Conservation (phyloP, 2,329 filamentous ascomycete species). For the Pyricularia sp. region DNA sequence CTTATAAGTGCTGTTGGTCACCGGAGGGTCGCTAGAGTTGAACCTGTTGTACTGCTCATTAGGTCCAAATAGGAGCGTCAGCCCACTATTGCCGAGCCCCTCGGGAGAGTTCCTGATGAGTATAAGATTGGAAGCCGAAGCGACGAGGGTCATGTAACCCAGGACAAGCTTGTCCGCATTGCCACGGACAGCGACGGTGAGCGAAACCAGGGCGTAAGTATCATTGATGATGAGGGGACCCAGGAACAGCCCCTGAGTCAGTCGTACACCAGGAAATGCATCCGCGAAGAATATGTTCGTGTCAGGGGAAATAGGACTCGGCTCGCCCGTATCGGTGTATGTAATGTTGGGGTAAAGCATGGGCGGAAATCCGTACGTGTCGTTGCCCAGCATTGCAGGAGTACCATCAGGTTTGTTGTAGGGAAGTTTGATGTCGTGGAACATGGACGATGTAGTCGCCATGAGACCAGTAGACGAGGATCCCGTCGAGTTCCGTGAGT, state of each 20-base stretch:
- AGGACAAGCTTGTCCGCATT: slow-evolving; percentile 47
- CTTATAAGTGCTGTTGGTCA: slow-evolving; percentile 33
- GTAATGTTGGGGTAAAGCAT: slow-evolving; percentile 68
- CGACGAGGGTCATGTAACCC: slow-evolving; percentile 74
- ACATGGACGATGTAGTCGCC: slow-evolving; percentile 43
- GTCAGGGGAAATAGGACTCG: slow-evolving; percentile 26
- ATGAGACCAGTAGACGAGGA: slow-evolving; percentile 38
- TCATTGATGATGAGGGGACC: slow-evolving; percentile 64
- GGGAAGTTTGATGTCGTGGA: slow-evolving; percentile 46
- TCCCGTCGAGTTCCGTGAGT: slow-evolving; percentile 52
- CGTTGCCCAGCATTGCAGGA: slow-evolving; percentile 46
- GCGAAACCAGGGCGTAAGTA: slow-evolving; percentile 62
- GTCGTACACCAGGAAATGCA: slow-evolving; percentile 36
- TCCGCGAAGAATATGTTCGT: slow-evolving; percentile 30
- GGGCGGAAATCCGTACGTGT: slow-evolving; percentile 53
- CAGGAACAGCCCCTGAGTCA: slow-evolving; percentile 49
- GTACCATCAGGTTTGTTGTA: slow-evolving; percentile 44
- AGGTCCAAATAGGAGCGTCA: slow-evolving; percentile 60
- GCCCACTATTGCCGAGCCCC: slow-evolving; percentile 57
- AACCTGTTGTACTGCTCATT: slow-evolving; percentile 53
- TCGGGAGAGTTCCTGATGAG: slow-evolving; percentile 49
- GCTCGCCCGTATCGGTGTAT: slow-evolving; percentile 34
- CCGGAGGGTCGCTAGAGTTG: slow-evolving; percentile 27
- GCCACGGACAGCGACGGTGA: slow-evolving; percentile 68
- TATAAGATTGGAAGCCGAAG: slow-evolving; percentile 52